phyloP scores from a whole-genome alignment of 345 rosid species.

The Salix purpurea region DNA sequence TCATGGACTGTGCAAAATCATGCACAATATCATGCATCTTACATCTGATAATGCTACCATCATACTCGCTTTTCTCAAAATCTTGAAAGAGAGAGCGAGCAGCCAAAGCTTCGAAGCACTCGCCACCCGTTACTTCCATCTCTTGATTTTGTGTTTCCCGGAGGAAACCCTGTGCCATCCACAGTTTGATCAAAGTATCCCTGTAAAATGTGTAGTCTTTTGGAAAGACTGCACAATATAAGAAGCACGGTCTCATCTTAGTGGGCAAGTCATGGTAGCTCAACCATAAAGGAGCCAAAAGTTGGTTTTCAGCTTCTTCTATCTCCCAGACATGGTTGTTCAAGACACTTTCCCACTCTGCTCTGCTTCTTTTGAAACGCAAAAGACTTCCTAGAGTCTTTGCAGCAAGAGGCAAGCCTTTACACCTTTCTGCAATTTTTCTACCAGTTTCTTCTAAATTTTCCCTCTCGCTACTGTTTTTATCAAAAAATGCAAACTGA shows the following conservation, averaged over 20 bases:
- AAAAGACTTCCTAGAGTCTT: slow-evolving; percentile 8
- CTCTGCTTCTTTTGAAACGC: not conserved
- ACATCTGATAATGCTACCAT: not conserved
- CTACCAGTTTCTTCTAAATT: not conserved
- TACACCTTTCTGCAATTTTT: not conserved
- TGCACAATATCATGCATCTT: slow-evolving; percentile 3
- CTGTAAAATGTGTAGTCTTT: not conserved
- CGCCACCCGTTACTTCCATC: not conserved
- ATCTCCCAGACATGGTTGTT: slow-evolving; percentile 12
- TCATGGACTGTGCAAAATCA: not conserved
- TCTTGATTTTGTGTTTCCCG: not conserved
- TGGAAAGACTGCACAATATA: slow-evolving; percentile 4
- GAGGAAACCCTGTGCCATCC: slow-evolving; percentile 19
- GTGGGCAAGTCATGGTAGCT: slow-evolving; percentile 3
- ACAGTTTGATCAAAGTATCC: not conserved
- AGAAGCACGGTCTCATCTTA: not conserved
- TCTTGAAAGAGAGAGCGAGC: not conserved
- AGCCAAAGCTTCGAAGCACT: not conserved
- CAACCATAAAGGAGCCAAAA: slow-evolving; percentile 10
- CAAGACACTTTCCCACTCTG: slow-evolving; percentile 22
- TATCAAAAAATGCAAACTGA: too few species aligned
- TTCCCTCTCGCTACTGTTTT: too few species aligned
- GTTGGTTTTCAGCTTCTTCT: slow-evolving; percentile 1
- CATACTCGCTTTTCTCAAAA: not conserved
- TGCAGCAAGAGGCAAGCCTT: slow-evolving; percentile 8